Evolutionary conservation across 2,329 filamentous ascomycete genomes (phyloP).

Genomic region (Waltergamsia citrina): DNA sequence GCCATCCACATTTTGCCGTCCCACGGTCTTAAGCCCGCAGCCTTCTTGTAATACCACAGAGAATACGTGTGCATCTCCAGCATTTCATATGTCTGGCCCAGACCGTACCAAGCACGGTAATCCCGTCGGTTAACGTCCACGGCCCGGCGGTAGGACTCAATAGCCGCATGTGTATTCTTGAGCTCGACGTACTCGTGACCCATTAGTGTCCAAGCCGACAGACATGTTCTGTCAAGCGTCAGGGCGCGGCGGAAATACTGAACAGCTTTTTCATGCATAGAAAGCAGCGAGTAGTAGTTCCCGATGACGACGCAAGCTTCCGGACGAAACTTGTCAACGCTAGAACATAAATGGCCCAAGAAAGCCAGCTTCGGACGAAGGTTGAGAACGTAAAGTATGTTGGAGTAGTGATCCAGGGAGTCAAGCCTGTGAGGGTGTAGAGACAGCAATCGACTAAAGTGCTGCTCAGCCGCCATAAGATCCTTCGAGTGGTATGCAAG

Average conservation of each 20-base stretch:
- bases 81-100: conserved; percentile 95
- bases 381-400: conserved; percentile 91
- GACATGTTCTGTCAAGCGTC: conserved; percentile 79
- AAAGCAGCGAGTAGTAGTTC: conserved; percentile 93
- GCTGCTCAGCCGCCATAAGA: conserved; percentile 55
- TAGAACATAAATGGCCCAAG: conserved; percentile 80
- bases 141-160: conserved; percentile 90
- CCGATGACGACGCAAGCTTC: conserved; percentile 96
- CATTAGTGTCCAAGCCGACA: conserved; percentile 97
- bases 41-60: conserved; percentile 95
- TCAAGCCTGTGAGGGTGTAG: conserved; percentile 69
- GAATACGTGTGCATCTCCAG: conserved; percentile 97
- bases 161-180: conserved; percentile 96
- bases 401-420: conserved; percentile 90
- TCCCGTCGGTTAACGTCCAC: conserved; percentile 95
- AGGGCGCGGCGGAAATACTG: conserved; percentile 94
- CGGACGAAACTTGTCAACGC: conserved; percentile 89
- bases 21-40: conserved; percentile 85
- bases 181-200: conserved; percentile 97
- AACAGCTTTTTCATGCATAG: conserved; percentile 94
- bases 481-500: conserved; percentile 87
- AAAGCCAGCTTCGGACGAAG: conserved; percentile 84
- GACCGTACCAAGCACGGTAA: conserved; percentile 94
- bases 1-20: conserved; percentile 99
- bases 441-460: conserved; percentile 73